Base-by-base conservation (phyloP, 2,329 filamentous ascomycete genomes). In the Alternaria sp. region DNA sequence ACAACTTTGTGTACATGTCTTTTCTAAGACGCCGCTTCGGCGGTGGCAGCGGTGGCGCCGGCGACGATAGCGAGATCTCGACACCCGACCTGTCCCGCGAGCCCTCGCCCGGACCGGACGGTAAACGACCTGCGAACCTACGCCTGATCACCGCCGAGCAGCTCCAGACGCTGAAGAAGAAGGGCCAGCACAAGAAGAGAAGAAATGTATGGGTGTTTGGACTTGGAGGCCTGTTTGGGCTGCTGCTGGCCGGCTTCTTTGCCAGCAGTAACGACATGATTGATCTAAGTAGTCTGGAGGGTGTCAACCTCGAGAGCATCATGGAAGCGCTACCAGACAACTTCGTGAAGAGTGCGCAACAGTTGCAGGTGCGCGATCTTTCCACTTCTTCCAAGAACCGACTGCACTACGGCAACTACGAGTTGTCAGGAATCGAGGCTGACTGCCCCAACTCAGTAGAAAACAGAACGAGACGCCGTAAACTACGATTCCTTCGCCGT, bases 401-500 rank as follows among this genome's bases (percentile, higher is more conserved):
- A 18, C 9, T 41, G 16, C 11, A 40, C 12, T 16, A 11, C 20
- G n/a, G 44, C 8, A 36, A 10, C 10, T 18, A 27, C 14, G 10
- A 46, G 8, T 28, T 3, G 14, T 54, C 43, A 36, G 38, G 55
- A 36, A 46, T 46, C 43, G 60, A 59, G 54, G 59, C 71, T 77
- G 70, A 77, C 69, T 62, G 64, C 60, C 57, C 27, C 44, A 34
- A 60, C 69, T 69, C 69, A 70, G 69, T 78, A 91, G 90, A 92
- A 92, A 82, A 90, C 91, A 72, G 94, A 98, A 80, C 90, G 92
- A 67, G 93, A 96, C 69, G 87, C 92, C 44, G 90, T 97, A 66
- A 91, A 91, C 72, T 97, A 97, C 80, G 95, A 99, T 81, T 92
- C 94, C 6, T 99, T 99, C 75, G 88, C 93, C 1, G 92, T 98